Evolutionary conservation across 2,329 filamentous ascomycete genomes (phyloP), one percentile per base, ranked within the genome.

Genomic region (Onygenales sp.): DNA sequence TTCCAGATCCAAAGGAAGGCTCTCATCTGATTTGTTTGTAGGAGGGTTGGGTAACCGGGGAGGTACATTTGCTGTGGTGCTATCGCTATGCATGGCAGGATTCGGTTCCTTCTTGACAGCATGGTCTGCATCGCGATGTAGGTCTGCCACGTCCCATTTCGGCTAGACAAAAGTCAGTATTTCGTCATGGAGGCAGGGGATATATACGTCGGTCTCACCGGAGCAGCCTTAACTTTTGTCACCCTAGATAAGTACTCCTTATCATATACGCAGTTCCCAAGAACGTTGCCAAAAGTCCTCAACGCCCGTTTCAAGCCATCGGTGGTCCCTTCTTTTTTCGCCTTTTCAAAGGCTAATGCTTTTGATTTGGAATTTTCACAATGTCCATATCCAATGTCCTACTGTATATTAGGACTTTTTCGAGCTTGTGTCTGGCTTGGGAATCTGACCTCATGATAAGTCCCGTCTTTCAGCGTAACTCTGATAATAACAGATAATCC

Each of bases 251-350:
- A 76, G 66, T 95, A 98, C 57, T 92, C 85, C 70, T 96, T 95
- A 73, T 98, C 93, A 71, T 98, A 97, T 55, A 98, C 84, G 75
- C 93, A 98, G 67, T 97, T 98, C n/a, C 93, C 93, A 52, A 98
- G 77, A 13, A 97, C 86, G 63, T 97, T 97, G 55, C 93, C 93
- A 70, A 98, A 98, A 58, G 84, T 96, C 55, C 92, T 81, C 63
- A 98, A 68, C 1, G 93, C 83, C 60, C 93, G 81, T 72, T 98
- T 98, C 66, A 98, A 68, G 1, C 84, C 93, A 72, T 98, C 93
- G 8, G 94, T 97, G 2, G 90, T 94, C 7, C 89, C 94, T 74
- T 97, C 91, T 69, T 98, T 98, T 75, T 97, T 98, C 1, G 93
- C 91, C 72, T 98, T 98, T 69, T 98, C 93, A 64, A 97, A 98